Conservation (phyloP, 1,284 basidiomycete species). For the Leccinum colubrinum region DNA sequence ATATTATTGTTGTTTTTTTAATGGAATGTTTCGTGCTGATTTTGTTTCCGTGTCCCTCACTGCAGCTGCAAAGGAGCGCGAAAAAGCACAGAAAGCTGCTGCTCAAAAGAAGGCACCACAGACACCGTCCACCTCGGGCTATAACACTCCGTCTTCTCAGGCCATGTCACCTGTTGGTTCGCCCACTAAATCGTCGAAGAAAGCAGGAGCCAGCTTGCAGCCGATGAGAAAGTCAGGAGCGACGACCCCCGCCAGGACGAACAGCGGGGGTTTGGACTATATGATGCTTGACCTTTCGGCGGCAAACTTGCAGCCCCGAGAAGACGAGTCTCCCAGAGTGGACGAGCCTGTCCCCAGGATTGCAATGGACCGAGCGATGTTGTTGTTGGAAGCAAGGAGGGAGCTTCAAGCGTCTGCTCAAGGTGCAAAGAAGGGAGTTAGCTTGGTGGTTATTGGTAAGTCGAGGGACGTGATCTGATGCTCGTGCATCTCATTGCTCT, state of each 20-base stretch:
- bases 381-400: slow-evolving; percentile 78
- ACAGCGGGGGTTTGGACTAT: slow-evolving; percentile 43
- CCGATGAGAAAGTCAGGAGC: slow-evolving; percentile 29
- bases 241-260: slow-evolving; percentile 21
- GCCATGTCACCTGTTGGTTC: slow-evolving; percentile 41
- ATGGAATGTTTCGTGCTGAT: slow-evolving; percentile 41
- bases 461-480: slow-evolving; percentile 5
- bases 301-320: slow-evolving; percentile 61
- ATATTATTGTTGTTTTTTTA: slow-evolving; percentile 36
- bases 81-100: slow-evolving; percentile 62
- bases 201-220: slow-evolving; percentile 41
- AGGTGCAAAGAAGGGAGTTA: slow-evolving; percentile 69
- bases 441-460: slow-evolving; percentile 92
- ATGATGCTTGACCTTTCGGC: slow-evolving; percentile 71
- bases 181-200: slow-evolving; percentile 30
- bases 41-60: slow-evolving; percentile 36
- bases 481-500: slow-evolving; percentile 9
- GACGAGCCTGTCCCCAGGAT: slow-evolving; percentile 65
- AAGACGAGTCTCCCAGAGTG: slow-evolving; percentile 37
- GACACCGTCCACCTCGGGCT: slow-evolving; percentile 31
- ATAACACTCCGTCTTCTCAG: slow-evolving; percentile 39
- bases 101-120: slow-evolving; percentile 43
- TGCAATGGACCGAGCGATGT: slow-evolving; percentile 76
- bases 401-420: slow-evolving; percentile 52
- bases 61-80: slow-evolving; percentile 73